These are phyloP conservation scores for Ophiorrhiza pumila DNA, from an alignment of 257 asterid species.

Conservation along the genomic window DNA sequence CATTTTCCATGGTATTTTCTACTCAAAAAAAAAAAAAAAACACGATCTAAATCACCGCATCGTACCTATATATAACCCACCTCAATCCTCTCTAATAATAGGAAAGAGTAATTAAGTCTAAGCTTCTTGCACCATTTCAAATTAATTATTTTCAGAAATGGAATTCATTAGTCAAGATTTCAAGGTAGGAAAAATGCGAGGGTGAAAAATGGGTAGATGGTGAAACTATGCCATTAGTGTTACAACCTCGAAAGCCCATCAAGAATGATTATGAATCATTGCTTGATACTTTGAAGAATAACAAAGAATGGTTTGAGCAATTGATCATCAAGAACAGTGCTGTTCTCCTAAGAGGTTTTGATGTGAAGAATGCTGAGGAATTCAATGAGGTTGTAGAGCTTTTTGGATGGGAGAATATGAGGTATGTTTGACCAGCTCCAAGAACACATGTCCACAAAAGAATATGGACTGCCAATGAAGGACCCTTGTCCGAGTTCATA, in stretches of 20 bases:
- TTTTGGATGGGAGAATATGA: conserved; percentile 73
- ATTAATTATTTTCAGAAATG: conserved; percentile 23
- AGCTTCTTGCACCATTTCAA: too few relatives aligned
- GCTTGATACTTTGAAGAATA: conserved; percentile 34
- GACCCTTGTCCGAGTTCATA: conserved; percentile 74
- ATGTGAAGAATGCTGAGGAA: conserved; percentile 50
- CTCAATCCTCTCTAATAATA: neutral
- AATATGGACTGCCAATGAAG: conserved; percentile 84
- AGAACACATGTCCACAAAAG: conserved; percentile 73
- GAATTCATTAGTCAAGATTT: conserved; percentile 62
- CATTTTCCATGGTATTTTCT: neutral
- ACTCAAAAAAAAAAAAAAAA: too few relatives aligned
- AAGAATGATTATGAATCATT: conserved; percentile 33
- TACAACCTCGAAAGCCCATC: conserved; percentile 33
- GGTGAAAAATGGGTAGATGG: conserved; percentile 72
- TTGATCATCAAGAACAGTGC: conserved; percentile 75
- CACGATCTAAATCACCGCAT: neutral
- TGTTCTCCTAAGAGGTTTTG: conserved; percentile 64
- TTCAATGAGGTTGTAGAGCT: conserved; percentile 70
- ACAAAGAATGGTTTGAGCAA: conserved; percentile 75
- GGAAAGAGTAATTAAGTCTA: too few relatives aligned
- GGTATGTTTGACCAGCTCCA: conserved; percentile 87
- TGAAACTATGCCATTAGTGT: conserved; percentile 70
- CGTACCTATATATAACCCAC: conserved; percentile 9
- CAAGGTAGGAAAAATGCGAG: conserved; percentile 80